Percentiles rank a stretch among this genome's conserved stretches.
These are phyloP conservation scores for Croton setiger DNA, from an alignment of 441 rosid genomes.

Conservation along the genomic window DNA sequence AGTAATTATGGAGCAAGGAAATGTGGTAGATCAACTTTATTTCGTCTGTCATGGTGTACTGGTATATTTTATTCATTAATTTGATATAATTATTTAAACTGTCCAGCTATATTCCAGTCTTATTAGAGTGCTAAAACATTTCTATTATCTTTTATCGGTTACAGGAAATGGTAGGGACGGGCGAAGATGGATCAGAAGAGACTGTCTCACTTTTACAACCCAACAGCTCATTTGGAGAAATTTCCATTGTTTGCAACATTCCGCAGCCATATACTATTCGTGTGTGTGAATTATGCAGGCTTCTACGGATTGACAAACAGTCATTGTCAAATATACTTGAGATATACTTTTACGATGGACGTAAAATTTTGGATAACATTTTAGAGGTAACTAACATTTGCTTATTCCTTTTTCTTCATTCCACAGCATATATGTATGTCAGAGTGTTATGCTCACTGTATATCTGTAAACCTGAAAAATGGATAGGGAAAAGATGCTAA, in stretches of 20 bases:
- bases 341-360: conserved; percentile 85
- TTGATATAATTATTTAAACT: background rate
- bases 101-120: background rate
- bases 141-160: conserved; percentile 2
- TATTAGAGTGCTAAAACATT: background rate
- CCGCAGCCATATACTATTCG: conserved; percentile 86
- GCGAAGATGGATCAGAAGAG: conserved; percentile 71
- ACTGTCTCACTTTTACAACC: conserved; percentile 46
- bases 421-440: background rate
- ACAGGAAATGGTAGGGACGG: conserved; percentile 69
- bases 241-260: conserved; percentile 88
- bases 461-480: conserved; percentile 13
- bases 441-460: background rate
- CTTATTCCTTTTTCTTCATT: background rate
- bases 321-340: conserved; percentile 77
- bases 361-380: conserved; percentile 76
- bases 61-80: conserved; percentile 43
- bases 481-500: conserved; percentile 69
- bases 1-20: conserved; percentile 88
- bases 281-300: conserved; percentile 67
- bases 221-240: conserved; percentile 75
- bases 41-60: conserved; percentile 84
- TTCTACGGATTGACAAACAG: conserved; percentile 85
- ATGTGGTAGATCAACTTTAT: conserved; percentile 86
- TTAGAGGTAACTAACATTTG: conserved; percentile 50